phyloP scores from a whole-genome alignment of 2,329 filamentous ascomycete genomes.

The Clonostachys rosea region DNA sequence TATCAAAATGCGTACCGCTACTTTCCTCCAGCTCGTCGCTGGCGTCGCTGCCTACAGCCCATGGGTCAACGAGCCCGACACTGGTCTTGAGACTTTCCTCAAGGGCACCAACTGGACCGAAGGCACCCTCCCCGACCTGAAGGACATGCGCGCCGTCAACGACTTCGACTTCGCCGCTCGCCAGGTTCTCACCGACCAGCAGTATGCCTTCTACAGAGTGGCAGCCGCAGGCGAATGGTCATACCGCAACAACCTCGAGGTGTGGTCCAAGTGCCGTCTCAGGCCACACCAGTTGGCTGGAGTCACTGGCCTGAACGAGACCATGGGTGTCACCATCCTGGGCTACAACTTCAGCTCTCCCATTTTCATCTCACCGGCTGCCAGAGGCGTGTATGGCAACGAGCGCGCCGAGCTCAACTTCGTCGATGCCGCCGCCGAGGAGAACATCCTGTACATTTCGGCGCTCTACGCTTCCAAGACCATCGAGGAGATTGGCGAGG shows the following conservation, averaged over 20 bases:
- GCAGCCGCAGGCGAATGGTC: constrained; percentile 51
- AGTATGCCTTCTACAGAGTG: constrained; percentile 54
- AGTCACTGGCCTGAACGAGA: constrained; percentile 34
- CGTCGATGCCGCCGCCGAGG: constrained; percentile 38
- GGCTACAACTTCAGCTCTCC: constrained; percentile 48
- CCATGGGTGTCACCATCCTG: constrained; percentile 40
- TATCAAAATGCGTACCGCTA: too few species aligned
- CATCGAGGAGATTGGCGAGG: constrained; percentile 29
- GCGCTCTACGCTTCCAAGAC: constrained; percentile 22
- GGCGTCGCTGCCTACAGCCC: constrained; percentile 32
- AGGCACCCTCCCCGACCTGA: constrained; percentile 33
- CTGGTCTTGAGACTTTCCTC: constrained; percentile 32
- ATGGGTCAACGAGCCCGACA: constrained; percentile 39
- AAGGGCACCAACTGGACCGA: constrained; percentile 16
- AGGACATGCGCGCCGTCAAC: constrained; percentile 40
- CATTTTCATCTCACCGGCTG: constrained; percentile 49
- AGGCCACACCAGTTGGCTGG: constrained; percentile 45
- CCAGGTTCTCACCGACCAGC: constrained; percentile 34
- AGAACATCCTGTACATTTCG: constrained; percentile 44
- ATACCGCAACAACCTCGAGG: constrained; percentile 53
- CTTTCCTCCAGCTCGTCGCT: constrained; percentile 13
- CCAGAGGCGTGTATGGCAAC: constrained; percentile 38
- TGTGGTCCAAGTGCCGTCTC: constrained; percentile 41
- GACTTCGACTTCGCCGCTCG: constrained; percentile 51
- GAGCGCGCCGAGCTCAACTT: constrained; percentile 42